Base-by-base conservation (phyloP, 2,329 filamentous ascomycete species). In the Cytospora schulzeri region DNA sequence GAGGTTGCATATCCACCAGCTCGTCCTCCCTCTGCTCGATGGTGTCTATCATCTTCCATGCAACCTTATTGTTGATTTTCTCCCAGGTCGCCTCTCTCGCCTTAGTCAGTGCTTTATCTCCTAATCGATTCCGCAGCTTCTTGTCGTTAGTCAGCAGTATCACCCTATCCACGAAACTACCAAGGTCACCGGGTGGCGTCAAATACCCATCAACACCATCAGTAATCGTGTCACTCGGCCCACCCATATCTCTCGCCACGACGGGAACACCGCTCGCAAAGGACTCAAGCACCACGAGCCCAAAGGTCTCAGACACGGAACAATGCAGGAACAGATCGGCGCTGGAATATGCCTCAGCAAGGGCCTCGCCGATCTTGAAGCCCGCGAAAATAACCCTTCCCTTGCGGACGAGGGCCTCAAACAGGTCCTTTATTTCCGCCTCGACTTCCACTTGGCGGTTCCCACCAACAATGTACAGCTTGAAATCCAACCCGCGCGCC, bases 251-350 rank as follows among this genome's bases (percentile, higher is more conserved):
- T 54, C 89, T 81, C 3, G 88, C 88, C 60, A 91, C 80, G 28
- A 91, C 88, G 0, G 88, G 88, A 2, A 91, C 81, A 3, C 88
- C 87, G 67, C 87, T 89, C 0, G 88, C 88, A 88, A 91, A 90
- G 3, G 86, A 85, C 74, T 91, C 88, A 2, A 91, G 77, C 1
- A 91, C 88, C 0, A 91, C 88, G 12, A 91, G 78, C 0, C 88
- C 88, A 73, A 91, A 91, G 0, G 88, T 91, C 74, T 91, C 88
- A 0, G 88, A 91, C 64, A 91, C 79, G 26, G 86, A 91, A 75
- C 87, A 90, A 75, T 91, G 88, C 17, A 91, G 75, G 71, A 91
- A 91, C n/a, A 91, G 69, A 71, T 91, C 88, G 0, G 84, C 88
- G 4, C 84, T 85, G 2, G 89, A 88, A 68, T 90, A 91, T 12